These are phyloP conservation scores for Lactarius vividus DNA, from an alignment of 768 basidiomycete species.

Conservation along the genomic window DNA sequence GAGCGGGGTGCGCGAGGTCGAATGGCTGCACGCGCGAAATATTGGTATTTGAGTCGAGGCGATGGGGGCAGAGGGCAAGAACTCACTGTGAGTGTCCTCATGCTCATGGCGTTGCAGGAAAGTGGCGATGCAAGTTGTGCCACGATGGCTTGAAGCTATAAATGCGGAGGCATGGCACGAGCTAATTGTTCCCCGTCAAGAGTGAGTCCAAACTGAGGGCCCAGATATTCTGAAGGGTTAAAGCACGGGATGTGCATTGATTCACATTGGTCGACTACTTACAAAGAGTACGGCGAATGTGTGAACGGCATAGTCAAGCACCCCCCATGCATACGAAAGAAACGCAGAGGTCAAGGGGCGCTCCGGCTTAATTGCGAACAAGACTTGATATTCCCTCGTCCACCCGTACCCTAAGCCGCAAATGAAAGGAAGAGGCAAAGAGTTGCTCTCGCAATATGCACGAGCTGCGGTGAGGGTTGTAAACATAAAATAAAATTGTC, in stretches of 20 bases:
- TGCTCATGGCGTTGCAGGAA: slow-evolving; percentile 16
- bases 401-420: slow-evolving; percentile 51
- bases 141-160: background rate
- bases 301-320: slow-evolving; percentile 76
- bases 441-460: slow-evolving; percentile 49
- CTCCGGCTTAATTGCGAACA: slow-evolving; percentile 84
- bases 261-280: slow-evolving; percentile 5
- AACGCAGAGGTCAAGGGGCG: slow-evolving; percentile 45
- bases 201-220: background rate
- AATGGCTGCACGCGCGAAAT: slow-evolving; percentile 10
- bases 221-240: background rate
- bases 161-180: background rate
- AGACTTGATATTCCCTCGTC: slow-evolving; percentile 42
- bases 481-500: background rate
- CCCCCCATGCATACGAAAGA: slow-evolving; percentile 46
- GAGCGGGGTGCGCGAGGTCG: slow-evolving; percentile 5
- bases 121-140: background rate
- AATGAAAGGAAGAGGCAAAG: slow-evolving; percentile 40
- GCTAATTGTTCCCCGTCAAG: background rate
- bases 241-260: background rate
- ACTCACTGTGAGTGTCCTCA: slow-evolving; percentile 17
- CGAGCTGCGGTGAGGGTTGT: slow-evolving; percentile 42
- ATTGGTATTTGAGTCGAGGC: background rate
- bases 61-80: background rate
- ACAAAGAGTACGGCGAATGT: slow-evolving; percentile 39